These are phyloP conservation scores for Eucalyptus fibrosa DNA, from an alignment of 345 rosid genomes.

Conservation along the genomic window DNA sequence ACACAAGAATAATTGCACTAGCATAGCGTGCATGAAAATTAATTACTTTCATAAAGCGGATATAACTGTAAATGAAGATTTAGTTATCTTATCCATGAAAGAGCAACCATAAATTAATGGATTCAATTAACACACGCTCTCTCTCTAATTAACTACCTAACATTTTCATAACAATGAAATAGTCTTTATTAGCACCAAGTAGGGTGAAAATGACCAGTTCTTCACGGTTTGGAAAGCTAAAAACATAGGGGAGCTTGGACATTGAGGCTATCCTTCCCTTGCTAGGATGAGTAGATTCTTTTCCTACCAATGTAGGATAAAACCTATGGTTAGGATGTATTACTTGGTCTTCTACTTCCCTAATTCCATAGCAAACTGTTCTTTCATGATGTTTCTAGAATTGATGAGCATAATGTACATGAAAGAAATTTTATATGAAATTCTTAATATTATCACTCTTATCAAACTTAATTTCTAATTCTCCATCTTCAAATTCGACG, in stretches of 20 bases:
- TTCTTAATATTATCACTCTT: neutral
- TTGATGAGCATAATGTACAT: neutral
- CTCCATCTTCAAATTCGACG: neutral
- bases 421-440: neutral
- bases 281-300: neutral
- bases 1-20: neutral
- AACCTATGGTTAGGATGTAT: neutral
- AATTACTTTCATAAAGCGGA: fast-evolving
- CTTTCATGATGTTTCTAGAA: neutral
- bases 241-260: neutral
- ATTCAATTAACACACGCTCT: neutral
- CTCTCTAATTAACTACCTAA: neutral
- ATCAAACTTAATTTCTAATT: neutral
- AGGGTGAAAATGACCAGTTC: neutral
- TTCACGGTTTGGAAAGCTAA: neutral
- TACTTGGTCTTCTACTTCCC: neutral
- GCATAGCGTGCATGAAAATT: fast-evolving
- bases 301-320: neutral
- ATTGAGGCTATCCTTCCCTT: neutral
- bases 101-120: neutral
- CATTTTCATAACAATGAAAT: neutral
- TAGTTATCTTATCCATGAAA: neutral
- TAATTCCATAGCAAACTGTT: neutral
- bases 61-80: neutral
- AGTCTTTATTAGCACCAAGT: neutral